Conservation (phyloP, 129 eudicot species). For the Lactuca sativa region DNA sequence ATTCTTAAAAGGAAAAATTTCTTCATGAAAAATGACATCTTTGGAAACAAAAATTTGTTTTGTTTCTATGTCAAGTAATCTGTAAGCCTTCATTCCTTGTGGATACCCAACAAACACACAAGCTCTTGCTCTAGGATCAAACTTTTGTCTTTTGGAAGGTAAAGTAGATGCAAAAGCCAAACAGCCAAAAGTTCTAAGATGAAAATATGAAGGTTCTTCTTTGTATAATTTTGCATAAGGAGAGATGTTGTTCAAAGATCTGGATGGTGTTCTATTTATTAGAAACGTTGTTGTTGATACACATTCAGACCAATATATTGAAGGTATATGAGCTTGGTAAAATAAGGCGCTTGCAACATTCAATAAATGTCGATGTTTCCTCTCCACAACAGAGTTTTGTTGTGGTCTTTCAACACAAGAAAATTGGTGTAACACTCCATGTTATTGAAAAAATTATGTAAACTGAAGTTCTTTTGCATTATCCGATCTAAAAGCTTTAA, state of each 20-base stretch:
- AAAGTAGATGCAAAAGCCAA: no score
- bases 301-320: background rate
- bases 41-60: background rate
- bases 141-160: no score
- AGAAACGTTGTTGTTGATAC: background rate
- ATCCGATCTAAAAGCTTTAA: no score
- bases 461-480: no score
- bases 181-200: no score
- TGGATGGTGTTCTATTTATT: background rate
- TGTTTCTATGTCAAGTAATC: background rate
- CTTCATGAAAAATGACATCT: background rate
- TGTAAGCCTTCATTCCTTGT: background rate
- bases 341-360: no score
- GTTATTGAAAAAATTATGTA: no score
- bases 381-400: no score
- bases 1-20: background rate
- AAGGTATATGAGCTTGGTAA: background rate
- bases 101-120: conserved; percentile 6
- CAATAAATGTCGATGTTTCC: no score
- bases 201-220: background rate
- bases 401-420: no score
- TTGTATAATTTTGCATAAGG: background rate
- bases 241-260: background rate
- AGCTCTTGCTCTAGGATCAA: background rate
- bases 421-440: no score